Percentiles rank a stretch among this genome's conserved stretches.
Conservation (phyloP, 2,329 filamentous ascomycete species). For the Sphaceloma murrayae region DNA sequence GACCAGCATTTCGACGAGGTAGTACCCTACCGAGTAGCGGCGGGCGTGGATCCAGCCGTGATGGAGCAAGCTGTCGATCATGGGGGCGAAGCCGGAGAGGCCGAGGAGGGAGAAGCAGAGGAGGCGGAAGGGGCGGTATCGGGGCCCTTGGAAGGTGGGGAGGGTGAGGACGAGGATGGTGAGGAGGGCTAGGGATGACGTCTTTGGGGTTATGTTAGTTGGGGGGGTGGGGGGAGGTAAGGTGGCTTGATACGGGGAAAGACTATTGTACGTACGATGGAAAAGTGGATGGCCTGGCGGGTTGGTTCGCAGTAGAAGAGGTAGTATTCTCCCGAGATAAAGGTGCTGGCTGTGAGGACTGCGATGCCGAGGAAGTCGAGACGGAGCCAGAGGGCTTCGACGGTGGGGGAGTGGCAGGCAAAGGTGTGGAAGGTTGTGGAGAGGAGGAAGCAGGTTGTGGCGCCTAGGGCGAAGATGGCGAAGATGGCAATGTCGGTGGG, state of each 20-base stretch:
- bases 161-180: conserved; percentile 1
- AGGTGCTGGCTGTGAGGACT: conserved; percentile 6
- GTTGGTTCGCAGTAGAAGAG: conserved; percentile 13
- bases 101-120: conserved; percentile 6
- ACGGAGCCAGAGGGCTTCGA: conserved; percentile 9
- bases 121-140: neutral
- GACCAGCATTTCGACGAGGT: conserved; percentile 6
- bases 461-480: conserved; percentile 2
- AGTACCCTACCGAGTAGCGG: conserved; percentile 1
- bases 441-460: neutral
- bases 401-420: conserved; percentile 7
- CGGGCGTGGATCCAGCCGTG: neutral
- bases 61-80: conserved; percentile 6
- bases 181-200: neutral
- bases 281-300: conserved; percentile 1
- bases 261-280: neutral
- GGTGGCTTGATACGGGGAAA: too few species aligned
- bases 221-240: too few species aligned
- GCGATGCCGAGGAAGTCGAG: conserved; percentile 7
- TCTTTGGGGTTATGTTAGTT: neutral
- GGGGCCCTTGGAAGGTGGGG: neutral
- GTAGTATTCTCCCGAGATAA: conserved; percentile 11
- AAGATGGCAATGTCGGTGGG: neutral
- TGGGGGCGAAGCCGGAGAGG: conserved; percentile 4
- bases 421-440: conserved; percentile 8